Evolutionary conservation across 2,329 filamentous ascomycete genomes (phyloP), one percentile per base, ranked within the genome.

Genomic region (Colletotrichum sp.): DNA sequence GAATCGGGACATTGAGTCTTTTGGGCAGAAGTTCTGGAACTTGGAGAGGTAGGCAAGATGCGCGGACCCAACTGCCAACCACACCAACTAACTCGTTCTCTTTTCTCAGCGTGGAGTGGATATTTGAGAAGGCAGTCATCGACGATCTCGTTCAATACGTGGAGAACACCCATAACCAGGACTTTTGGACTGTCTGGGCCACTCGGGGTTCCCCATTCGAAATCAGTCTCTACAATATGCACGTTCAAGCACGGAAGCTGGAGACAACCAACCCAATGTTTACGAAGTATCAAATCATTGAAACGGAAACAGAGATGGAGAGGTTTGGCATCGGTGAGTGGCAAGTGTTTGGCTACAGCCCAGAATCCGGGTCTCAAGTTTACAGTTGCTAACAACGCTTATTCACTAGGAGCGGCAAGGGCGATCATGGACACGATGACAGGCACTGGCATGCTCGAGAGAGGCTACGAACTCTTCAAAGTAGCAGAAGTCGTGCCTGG

Each of bases 101-200:
- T 32, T n/a, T 4, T 62, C 28, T n/a, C 18, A 70, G 68, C 30
- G 57, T 68, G 8, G 9, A 65, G 28, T 76, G 73, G 73, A 39
- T 76, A 3, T 12, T 73, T 10, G 73, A 76, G n/a, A 73, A 65
- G 8, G 26, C 44, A 3, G 34, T 73, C 12, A 15, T 76, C 44
- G 49, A 60, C 12, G 64, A 76, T 3, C 39, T 76, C 26, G 16
- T 76, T 6, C 57, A 39, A 8, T 65, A 64, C 15, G 73, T 76
- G 6, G 64, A 68, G 24, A 36, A 52, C 2, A 49, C 13, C 4
- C 63, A 73, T 21, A n/a, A 24, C 4, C 26, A 55, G n/a, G 73
- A 73, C 10, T 76, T 76, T 21, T 76, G 73, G 73, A 59, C 73
- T 5, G 26, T 15, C 1, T 76, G 73, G 73, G 57, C 36, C 2